Percentiles rank a stretch among this genome's conserved stretches.
These are phyloP conservation scores for Bruguiera hainesii DNA, from an alignment of 441 rosid genomes.

Conservation along the genomic window DNA sequence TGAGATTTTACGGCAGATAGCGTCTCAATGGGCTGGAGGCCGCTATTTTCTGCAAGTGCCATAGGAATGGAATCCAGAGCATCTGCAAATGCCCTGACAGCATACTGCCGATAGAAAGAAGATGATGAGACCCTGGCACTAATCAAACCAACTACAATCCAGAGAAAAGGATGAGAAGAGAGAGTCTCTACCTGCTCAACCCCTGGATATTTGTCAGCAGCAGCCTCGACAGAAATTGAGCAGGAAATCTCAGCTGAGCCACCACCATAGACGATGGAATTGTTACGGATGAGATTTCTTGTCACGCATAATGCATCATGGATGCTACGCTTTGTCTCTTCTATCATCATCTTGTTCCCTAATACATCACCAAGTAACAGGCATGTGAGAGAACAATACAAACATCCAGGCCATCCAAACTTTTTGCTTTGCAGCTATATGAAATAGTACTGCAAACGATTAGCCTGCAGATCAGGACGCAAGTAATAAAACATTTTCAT, in stretches of 20 bases:
- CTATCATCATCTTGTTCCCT: constrained; percentile 98
- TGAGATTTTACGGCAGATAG: constrained; percentile 92
- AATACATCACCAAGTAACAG: constrained; percentile 24
- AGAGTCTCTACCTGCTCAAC: constrained; percentile 76
- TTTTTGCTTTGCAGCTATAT: not conserved
- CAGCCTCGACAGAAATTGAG: constrained; percentile 86
- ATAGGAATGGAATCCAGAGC: constrained; percentile 84
- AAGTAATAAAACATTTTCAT: too few species aligned
- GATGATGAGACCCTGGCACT: not conserved
- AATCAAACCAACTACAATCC: too few species aligned
- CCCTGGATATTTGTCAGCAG: constrained; percentile 85
- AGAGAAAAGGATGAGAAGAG: not conserved
- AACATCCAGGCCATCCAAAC: not conserved
- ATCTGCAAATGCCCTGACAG: constrained; percentile 91
- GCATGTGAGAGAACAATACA: constrained; percentile 12
- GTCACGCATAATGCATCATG: constrained; percentile 97
- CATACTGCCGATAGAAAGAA: constrained; percentile 57
- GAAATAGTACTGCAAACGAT: too few species aligned
- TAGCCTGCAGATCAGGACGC: too few species aligned
- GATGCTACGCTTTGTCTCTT: constrained; percentile 97
- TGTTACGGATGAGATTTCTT: constrained; percentile 90
- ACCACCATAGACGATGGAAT: constrained; percentile 95
- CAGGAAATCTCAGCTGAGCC: constrained; percentile 96
- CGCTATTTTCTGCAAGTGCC: constrained; percentile 99
- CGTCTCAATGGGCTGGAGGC: constrained; percentile 91